Base-by-base conservation (phyloP, 306 rosid genomes). In the Alnus rubra region DNA sequence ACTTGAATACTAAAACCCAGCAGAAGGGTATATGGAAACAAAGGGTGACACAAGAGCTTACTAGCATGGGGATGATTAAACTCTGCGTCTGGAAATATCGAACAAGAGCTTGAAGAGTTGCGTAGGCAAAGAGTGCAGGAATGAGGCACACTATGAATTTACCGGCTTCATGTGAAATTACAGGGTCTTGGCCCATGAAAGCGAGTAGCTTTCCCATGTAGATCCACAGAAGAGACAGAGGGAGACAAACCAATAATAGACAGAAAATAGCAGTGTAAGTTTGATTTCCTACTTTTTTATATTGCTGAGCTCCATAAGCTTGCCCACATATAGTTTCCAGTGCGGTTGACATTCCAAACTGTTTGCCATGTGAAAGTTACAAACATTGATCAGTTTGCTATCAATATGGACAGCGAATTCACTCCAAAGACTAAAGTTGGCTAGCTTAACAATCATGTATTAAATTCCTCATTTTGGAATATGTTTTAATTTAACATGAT, bases 171-270 rank as follows among this genome's bases (percentile, higher is more conserved):
- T 33, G 81, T 31, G 97, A 84, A 74, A 94, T 90, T 35, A 79
- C 53, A 87, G 97, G 91, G 82, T 94, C 97, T 78, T 92, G 98
- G 6, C 97, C 98, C 47, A 88, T 42, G 18, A 84, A 82, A 30
- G 87, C 33, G 9, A 94, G 89, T 71, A 94, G 60, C 3, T 79
- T 84, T 72, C 79, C 97, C 83, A 91, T 88, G 88, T 50, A 71
- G 69, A 87, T 69, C 97, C 97, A 94, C 53, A 84, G 12, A 9
- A 92, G 10, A 62, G 90, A 83, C 3, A 92, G 5, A 45, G 97
- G 97, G 51, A 94, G 0, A 59, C 90, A 92, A 18, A 87, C 85
- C 15, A 88, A 50, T 14, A 79, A 42, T 30, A 92, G 88, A 81
- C 90, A 90, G 58, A 91, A 87, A 5, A 89, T 88, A 35, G 88